Evolutionary conservation across 257 asterid species (phyloP).

Genomic region (Plectranthus barbatus): DNA sequence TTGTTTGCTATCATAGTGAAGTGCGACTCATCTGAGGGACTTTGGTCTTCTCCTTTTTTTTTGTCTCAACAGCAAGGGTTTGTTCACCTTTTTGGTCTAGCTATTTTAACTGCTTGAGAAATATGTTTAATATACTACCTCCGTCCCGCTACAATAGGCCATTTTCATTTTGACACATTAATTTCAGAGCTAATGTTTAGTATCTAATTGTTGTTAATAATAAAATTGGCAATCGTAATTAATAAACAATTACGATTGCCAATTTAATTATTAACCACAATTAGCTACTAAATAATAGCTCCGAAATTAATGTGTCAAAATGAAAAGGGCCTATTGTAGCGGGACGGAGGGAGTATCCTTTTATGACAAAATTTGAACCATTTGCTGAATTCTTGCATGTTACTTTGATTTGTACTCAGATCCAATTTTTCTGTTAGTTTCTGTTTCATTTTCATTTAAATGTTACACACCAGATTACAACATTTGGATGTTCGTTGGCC

Average conservation of each 20-base stretch:
- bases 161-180: too few species aligned
- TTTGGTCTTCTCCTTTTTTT: background rate
- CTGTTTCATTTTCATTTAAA: background rate
- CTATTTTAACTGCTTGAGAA: conserved; percentile 7
- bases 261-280: too few species aligned
- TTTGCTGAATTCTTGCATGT: conserved; percentile 9
- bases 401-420: background rate
- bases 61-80: background rate
- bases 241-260: too few species aligned
- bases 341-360: too few species aligned
- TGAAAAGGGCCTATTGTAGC: too few species aligned
- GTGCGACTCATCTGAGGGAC: background rate
- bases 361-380: background rate
- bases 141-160: too few species aligned
- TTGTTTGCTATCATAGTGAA: too few species aligned
- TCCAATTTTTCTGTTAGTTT: background rate
- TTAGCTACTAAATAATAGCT: too few species aligned
- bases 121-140: background rate
- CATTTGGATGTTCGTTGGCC: conserved; percentile 85
- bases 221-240: too few species aligned
- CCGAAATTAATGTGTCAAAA: too few species aligned
- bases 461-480: conserved; percentile 44
- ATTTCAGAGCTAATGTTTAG: too few species aligned
- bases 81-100: background rate
- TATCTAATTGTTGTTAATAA: too few species aligned